Evolutionary conservation across 441 rosid genomes (phyloP), one percentile per base, ranked within the genome.

Genomic region (Pelargonium cotyledonis): DNA sequence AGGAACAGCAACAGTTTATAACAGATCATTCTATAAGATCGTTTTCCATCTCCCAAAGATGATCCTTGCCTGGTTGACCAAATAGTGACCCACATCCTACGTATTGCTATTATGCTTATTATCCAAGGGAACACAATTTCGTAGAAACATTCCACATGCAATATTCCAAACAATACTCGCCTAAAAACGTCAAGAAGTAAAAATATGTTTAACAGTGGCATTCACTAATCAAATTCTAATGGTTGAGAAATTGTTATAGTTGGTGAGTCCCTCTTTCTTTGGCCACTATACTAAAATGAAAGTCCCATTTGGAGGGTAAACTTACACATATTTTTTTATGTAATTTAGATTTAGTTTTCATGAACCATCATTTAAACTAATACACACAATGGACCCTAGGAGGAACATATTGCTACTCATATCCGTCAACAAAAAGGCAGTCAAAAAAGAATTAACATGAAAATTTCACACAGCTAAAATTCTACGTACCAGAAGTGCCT

Each of bases 401-500:
- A 46, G n/a, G 11, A 12, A 12, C 51, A 11, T 49, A 49, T 3
- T 14, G 57, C 14, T 49, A 19, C 58, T 4, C 58, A 15, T 53
- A 53, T 53, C 8, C 58, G 16, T 53, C 19, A 53, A 46, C 51
- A 46, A 53, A 53, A n/a, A 53, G 19, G n/a, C 58, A 53, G 58
- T 19, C 18, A 53, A 19, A 8, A 53, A n/a, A 53, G 19, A n/a
- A 53, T 16, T n/a, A 53, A 53, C 8, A 15, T 53, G 58, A 15
- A 8, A 53, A 53, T 6, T 53, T 53, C 15, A 53, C 19, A 31
- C 4, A 53, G 53, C 23, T 51, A 0, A 31, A 58, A 72, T 21
- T 29, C 66, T 71, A 76, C 75, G 35, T 87, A 94, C 97, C 99
- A 55, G 90, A 83, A 69, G 87, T 68, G 31, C 89, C 82, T 69